These are phyloP conservation scores for Sonneratia alba DNA, from an alignment of 345 rosid genomes.

Conservation along the genomic window DNA sequence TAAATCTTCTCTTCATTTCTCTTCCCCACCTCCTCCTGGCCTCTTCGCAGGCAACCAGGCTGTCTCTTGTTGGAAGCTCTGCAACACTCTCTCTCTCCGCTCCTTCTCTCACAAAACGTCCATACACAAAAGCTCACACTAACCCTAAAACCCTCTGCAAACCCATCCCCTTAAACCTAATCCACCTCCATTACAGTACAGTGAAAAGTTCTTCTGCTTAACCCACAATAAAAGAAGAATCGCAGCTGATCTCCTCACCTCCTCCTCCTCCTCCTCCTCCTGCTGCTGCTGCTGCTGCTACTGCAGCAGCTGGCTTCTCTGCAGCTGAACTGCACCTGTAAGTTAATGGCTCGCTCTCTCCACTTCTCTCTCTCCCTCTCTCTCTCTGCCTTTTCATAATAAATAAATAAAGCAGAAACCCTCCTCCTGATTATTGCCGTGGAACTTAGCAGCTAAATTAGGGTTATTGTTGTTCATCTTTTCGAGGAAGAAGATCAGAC, in stretches of 20 bases:
- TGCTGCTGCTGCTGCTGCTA: background rate
- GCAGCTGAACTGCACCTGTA: constrained; percentile 4
- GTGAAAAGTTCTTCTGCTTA: background rate
- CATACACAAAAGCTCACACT: background rate
- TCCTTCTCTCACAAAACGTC: too few species aligned
- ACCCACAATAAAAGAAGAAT: background rate
- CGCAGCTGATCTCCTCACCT: background rate
- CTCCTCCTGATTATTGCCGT: background rate
- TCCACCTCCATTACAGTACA: too few species aligned
- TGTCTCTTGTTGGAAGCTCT: constrained; percentile 69
- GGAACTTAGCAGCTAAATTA: background rate
- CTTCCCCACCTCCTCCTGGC: constrained; percentile 14
- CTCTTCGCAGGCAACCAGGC: constrained; percentile 83
- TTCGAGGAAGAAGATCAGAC: background rate
- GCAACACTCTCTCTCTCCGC: constrained; percentile 32
- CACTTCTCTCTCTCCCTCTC: background rate
- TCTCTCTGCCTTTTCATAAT: background rate
- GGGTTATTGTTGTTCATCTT: background rate
- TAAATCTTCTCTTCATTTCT: too few species aligned
- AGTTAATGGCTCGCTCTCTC: background rate
- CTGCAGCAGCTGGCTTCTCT: background rate
- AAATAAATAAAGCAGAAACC: background rate
- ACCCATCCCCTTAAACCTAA: background rate
- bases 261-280: background rate
- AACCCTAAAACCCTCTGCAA: constrained; percentile 8